phyloP scores from a whole-genome alignment of 2,329 filamentous ascomycete genomes.

The Onygena corvina region DNA sequence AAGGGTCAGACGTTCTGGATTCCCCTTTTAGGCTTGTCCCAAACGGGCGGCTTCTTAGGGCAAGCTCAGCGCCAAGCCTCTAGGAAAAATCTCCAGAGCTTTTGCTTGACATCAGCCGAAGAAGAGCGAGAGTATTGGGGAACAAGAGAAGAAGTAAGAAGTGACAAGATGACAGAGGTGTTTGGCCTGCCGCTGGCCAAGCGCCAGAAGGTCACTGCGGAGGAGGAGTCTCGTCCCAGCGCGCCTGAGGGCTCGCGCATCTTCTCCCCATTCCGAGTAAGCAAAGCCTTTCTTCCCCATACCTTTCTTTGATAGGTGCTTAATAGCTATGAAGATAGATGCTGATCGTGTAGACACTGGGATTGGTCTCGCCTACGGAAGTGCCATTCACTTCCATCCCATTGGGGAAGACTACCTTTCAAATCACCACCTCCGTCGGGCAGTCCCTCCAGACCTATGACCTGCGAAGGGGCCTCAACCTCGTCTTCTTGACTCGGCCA shows the following conservation, averaged over 20 bases:
- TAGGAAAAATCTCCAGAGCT: not conserved
- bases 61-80: not conserved
- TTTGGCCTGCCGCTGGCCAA: slow-evolving; percentile 56
- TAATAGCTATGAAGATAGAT: slow-evolving; percentile 7
- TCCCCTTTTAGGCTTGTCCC: not conserved
- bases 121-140: not conserved
- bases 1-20: not conserved
- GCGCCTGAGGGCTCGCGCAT: slow-evolving; percentile 53
- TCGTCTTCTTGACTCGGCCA: slow-evolving; percentile 85
- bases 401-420: slow-evolving; percentile 86
- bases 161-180: slow-evolving; percentile 31
- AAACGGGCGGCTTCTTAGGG: not conserved
- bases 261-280: slow-evolving; percentile 85
- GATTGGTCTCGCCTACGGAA: slow-evolving; percentile 77
- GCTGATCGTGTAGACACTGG: slow-evolving; percentile 56
- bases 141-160: not conserved
- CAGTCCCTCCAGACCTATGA: slow-evolving; percentile 91
- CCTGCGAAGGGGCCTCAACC: slow-evolving; percentile 72
- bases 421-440: slow-evolving; percentile 91
- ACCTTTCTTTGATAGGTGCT: slow-evolving; percentile 3
- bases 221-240: slow-evolving; percentile 23
- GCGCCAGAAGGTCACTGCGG: slow-evolving; percentile 54
- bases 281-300: too few species aligned
- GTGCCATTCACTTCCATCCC: slow-evolving; percentile 85
- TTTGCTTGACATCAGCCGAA: not conserved